Evolutionary conservation across 140 eudicot genomes (phyloP).

Genomic region (Bidens hawaiensis): DNA sequence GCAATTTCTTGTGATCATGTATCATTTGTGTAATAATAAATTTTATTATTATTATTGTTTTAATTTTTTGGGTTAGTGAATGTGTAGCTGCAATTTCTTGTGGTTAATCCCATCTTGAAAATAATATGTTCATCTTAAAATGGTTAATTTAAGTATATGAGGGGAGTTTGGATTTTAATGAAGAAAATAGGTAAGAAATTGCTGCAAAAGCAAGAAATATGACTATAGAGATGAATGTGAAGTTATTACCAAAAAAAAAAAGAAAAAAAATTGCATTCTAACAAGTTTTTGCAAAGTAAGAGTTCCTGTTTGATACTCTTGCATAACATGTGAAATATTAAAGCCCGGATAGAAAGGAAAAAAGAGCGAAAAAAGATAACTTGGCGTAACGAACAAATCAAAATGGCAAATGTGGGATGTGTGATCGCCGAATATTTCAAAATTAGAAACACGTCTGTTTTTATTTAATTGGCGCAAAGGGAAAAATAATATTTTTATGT

Average conservation of each 20-base stretch:
- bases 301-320: not conserved
- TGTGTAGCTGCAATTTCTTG: too few relatives aligned
- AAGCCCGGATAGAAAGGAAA: not conserved
- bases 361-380: not conserved
- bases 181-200: not conserved
- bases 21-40: too few relatives aligned
- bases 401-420: not conserved
- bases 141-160: too few relatives aligned
- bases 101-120: too few relatives aligned
- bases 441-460: not conserved
- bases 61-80: too few relatives aligned
- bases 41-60: too few relatives aligned
- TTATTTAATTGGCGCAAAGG: not conserved
- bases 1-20: too few relatives aligned
- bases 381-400: not conserved
- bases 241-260: too few relatives aligned
- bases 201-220: not conserved
- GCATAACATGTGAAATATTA: not conserved
- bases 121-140: too few relatives aligned
- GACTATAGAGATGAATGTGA: not conserved
- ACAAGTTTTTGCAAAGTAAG: not conserved
- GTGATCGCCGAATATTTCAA: not conserved
- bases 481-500: not conserved
- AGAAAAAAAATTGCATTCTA: too few relatives aligned
- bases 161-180: conserved; percentile 7